Evolutionary conservation across 495 filamentous ascomycete genomes (phyloP).

Genomic region (Choiromyces venosus): DNA sequence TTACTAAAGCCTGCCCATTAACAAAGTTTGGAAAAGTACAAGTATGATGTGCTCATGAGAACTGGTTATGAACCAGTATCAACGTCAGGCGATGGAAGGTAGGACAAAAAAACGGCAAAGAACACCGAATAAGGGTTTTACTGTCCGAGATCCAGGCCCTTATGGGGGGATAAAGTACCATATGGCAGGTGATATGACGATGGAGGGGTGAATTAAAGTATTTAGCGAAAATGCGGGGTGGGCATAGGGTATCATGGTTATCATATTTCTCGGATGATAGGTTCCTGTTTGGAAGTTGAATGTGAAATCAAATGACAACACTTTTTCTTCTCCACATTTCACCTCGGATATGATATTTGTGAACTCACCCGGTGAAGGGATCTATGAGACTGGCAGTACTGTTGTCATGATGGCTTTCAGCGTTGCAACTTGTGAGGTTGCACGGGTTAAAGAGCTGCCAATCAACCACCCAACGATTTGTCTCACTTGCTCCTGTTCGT

Average conservation of each 20-base stretch:
- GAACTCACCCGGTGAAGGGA: constrained; percentile 8
- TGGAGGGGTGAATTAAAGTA: background rate
- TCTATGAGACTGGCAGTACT: background rate
- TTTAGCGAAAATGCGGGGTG: constrained; percentile 24
- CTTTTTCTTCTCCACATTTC: constrained; percentile 6
- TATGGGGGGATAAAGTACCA: background rate
- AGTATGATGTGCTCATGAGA: background rate
- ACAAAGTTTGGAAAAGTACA: background rate
- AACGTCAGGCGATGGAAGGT: background rate
- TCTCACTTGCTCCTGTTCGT: background rate
- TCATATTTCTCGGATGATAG: constrained; percentile 13
- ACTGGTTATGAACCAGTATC: background rate
- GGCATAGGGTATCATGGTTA: background rate
- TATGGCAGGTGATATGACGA: background rate
- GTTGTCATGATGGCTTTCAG: background rate
- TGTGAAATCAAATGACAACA: background rate
- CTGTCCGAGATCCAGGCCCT: background rate
- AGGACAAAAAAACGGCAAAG: background rate
- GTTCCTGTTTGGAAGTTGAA: constrained; percentile 16
- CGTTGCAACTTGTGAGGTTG: constrained; percentile 7
- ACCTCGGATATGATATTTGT: constrained; percentile 7
- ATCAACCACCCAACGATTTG: background rate
- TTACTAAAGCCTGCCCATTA: background rate
- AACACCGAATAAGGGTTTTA: background rate
- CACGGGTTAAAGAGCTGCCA: background rate